Conservation (phyloP, 116 monocot species). For the Iris pallida region DNA sequence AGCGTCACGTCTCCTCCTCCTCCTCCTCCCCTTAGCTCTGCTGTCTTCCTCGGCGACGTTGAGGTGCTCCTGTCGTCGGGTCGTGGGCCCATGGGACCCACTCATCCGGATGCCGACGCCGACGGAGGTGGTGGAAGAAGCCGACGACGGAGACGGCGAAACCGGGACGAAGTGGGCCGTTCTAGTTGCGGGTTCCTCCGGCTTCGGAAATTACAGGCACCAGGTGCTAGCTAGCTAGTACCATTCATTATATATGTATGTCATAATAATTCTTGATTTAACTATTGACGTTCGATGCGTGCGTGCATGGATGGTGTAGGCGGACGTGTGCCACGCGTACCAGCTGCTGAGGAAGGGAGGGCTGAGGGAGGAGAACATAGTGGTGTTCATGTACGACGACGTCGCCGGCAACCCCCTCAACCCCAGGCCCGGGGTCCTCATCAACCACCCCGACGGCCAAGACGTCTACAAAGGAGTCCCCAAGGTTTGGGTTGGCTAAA, state of each 20-base stretch:
- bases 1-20: too few species aligned
- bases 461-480: slow-evolving; percentile 86
- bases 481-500: slow-evolving; percentile 76
- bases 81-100: slow-evolving; percentile 16
- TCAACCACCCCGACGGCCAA: slow-evolving; percentile 69
- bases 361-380: slow-evolving; percentile 84
- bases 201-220: slow-evolving; percentile 84
- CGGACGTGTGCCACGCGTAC: slow-evolving; percentile 93
- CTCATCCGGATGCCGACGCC: slow-evolving; percentile 43
- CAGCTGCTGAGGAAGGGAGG: slow-evolving; percentile 73
- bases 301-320: slow-evolving; percentile 19
- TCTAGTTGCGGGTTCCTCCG: slow-evolving; percentile 80
- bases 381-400: slow-evolving; percentile 95
- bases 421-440: slow-evolving; percentile 65
- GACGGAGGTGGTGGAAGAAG: slow-evolving; percentile 5
- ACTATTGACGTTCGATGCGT: too few species aligned
- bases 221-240: slow-evolving; percentile 32
- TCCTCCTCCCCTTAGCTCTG: too few species aligned
- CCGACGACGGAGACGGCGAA: slow-evolving; percentile 25
- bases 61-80: too few species aligned
- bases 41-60: too few species aligned
- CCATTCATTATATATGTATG: neutral
- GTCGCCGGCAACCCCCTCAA: slow-evolving; percentile 70
- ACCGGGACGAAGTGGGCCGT: slow-evolving; percentile 81
- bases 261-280: neutral